Evolutionary conservation across 1,139 yeast species (phyloP).

Genomic region (Sugiyamaella xylanicola): DNA sequence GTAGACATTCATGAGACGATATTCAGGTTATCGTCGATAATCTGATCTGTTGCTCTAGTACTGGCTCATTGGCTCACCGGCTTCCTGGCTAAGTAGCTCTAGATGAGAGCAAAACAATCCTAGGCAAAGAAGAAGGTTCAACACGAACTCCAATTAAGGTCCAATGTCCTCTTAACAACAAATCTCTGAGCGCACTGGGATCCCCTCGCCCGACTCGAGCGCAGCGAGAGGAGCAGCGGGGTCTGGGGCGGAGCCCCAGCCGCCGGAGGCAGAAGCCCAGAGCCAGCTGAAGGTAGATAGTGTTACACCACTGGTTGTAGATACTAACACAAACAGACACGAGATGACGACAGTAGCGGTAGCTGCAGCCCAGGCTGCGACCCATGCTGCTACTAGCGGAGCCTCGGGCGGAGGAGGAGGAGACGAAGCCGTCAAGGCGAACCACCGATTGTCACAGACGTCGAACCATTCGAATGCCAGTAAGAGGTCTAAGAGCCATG

Average conservation of each 20-base stretch:
- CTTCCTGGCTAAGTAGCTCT: no score
- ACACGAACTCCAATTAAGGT: no score
- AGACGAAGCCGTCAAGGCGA: slow-evolving; percentile 57
- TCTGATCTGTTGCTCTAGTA: no score
- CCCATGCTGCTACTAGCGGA: slow-evolving; percentile 3
- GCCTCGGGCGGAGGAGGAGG: slow-evolving; percentile 9
- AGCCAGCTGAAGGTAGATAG: no score
- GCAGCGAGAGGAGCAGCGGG: neutral
- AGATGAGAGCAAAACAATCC: no score
- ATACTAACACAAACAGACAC: slow-evolving; percentile 5
- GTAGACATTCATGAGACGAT: no score
- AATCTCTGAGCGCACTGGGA: no score
- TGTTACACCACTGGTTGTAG: no score
- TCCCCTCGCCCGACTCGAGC: neutral
- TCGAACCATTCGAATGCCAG: slow-evolving; percentile 53
- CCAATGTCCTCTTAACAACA: no score
- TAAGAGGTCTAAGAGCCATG: slow-evolving; percentile 65
- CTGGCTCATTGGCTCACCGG: no score
- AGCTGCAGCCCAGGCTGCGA: slow-evolving; percentile 25
- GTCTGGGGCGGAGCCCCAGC: slow-evolving; percentile 3
- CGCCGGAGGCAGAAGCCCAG: neutral
- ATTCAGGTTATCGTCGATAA: no score
- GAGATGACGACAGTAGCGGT: slow-evolving; percentile 24
- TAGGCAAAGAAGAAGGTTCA: no score
- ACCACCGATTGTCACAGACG: slow-evolving; percentile 63